Conservation (phyloP, 371 early-diverging fungal species). For the Amoeboaphelidium protococcarum region DNA sequence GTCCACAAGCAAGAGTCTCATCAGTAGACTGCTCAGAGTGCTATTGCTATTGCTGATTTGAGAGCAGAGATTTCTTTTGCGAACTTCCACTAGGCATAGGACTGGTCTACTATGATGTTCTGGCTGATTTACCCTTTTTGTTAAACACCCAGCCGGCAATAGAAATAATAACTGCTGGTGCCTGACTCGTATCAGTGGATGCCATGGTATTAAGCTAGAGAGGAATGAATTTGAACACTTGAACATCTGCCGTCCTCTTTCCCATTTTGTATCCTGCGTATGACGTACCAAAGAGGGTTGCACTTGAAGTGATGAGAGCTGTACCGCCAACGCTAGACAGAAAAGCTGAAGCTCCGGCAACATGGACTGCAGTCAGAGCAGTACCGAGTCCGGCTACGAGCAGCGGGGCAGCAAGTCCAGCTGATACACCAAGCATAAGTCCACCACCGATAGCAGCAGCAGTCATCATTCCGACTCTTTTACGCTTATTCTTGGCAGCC, state of each 20-base stretch:
- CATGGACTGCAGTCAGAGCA: neutral
- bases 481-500: neutral
- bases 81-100: neutral
- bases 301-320: neutral
- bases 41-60: too few species aligned
- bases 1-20: slow-evolving; percentile 2
- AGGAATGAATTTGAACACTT: neutral
- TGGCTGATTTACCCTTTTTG: too few species aligned
- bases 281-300: neutral
- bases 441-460: neutral
- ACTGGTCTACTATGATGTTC: too few species aligned
- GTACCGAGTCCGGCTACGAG: neutral
- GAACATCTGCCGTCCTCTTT: neutral
- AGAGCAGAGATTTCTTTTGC: too few species aligned
- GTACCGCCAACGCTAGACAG: neutral
- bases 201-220: too few species aligned
- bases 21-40: slow-evolving; percentile 1
- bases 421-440: neutral
- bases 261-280: neutral
- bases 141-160: slow-evolving; percentile 52
- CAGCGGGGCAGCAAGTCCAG: neutral
- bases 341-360: neutral
- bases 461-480: neutral
- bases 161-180: slow-evolving; percentile 39
- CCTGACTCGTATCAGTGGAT: neutral